phyloP scores from a whole-genome alignment of 306 rosid genomes.

The Cucurbita maxima region DNA sequence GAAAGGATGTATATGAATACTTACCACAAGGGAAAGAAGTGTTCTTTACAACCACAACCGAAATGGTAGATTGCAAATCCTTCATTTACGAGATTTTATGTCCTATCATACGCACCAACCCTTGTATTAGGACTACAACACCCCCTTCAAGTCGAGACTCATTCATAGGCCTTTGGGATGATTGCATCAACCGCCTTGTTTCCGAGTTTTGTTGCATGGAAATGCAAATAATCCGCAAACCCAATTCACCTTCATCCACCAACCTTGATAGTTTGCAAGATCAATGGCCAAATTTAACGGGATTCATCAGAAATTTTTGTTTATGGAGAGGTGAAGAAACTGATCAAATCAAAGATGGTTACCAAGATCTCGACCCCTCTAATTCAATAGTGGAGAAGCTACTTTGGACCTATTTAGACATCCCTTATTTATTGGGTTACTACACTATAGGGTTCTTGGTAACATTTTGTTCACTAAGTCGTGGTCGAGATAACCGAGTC shows the following conservation, averaged over 20 bases:
- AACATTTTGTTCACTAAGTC: conserved; percentile 71
- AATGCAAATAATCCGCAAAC: conserved; percentile 32
- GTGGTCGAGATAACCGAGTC: conserved; percentile 23
- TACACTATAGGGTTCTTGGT: conserved; percentile 41
- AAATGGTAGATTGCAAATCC: conserved; percentile 46
- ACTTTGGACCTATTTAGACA: conserved; percentile 56
- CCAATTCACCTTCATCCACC: conserved; percentile 4
- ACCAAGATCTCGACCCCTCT: conserved; percentile 33
- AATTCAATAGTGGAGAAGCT: conserved; percentile 35
- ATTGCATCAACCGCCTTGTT: conserved; percentile 59
- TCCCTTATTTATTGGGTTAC: conserved; percentile 72
- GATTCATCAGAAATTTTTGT: conserved; percentile 51
- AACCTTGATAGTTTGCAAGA: conserved; percentile 27
- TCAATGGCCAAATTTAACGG: conserved; percentile 79
- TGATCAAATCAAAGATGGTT: conserved; percentile 30
- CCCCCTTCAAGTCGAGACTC: conserved; percentile 44
- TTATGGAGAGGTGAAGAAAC: conserved; percentile 90
- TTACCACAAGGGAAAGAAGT: conserved; percentile 64
- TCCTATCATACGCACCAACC: conserved; percentile 41
- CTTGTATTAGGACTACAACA: conserved; percentile 17
- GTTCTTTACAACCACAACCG: conserved; percentile 45
- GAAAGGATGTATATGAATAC: conserved; percentile 52
- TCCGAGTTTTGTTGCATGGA: conserved; percentile 42
- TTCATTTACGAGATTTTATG: conserved; percentile 43
- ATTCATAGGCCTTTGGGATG: conserved; percentile 73